A percentile compares a stretch with the other conserved stretches of the same genome.
Conservation (phyloP, 768 basidiomycete species). For the Lanmaoa pseudosensibilis region DNA sequence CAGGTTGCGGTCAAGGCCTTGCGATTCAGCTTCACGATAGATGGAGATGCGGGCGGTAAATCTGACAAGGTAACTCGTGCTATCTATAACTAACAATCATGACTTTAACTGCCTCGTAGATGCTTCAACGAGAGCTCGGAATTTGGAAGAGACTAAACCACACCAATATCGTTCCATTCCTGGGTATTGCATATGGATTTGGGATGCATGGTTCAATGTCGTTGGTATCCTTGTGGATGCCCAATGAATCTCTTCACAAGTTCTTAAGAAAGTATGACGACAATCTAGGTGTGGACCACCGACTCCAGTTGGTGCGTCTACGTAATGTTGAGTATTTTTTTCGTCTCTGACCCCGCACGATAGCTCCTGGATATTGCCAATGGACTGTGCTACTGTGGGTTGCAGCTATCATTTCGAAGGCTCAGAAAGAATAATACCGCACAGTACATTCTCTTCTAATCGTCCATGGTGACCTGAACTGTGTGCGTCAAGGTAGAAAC, state of each 20-base stretch:
- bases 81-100: not conserved
- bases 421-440: not conserved
- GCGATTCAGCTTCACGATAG: too few relatives aligned
- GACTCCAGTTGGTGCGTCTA: not conserved
- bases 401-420: not conserved
- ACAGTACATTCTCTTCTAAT: constrained; percentile 11
- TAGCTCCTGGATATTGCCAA: not conserved
- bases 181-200: constrained; percentile 2
- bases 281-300: not conserved
- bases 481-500: not conserved
- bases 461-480: constrained; percentile 13
- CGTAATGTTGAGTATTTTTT: not conserved
- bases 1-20: too few relatives aligned
- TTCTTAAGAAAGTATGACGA: constrained; percentile 13
- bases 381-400: not conserved
- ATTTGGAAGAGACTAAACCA: constrained; percentile 13
- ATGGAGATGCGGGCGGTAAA: not conserved
- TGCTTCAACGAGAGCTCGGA: not conserved
- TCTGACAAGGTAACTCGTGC: not conserved
- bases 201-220: not conserved
- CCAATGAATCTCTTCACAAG: constrained; percentile 6
- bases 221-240: not conserved
- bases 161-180: constrained; percentile 7
- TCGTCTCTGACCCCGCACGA: not conserved
- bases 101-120: not conserved